A percentile compares a stretch with the other conserved stretches of the same genome.
Evolutionary conservation across 164 flowering plant genomes (phyloP).

Genomic region (Magnolia changhungtana): DNA sequence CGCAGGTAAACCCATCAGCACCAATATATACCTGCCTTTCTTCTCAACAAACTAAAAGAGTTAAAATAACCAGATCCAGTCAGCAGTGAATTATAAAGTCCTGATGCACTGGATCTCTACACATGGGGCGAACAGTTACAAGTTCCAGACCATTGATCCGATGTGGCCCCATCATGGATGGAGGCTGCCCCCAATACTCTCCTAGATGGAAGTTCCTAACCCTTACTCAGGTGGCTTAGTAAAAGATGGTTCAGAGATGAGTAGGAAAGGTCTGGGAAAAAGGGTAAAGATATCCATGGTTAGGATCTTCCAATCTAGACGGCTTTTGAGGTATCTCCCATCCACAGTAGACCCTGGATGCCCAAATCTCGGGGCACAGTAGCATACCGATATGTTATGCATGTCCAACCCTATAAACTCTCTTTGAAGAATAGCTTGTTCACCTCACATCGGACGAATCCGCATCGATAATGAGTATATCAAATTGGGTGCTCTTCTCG

Average conservation of each 20-base stretch:
- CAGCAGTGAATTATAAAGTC: background rate
- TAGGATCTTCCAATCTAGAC: background rate
- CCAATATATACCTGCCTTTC: background rate
- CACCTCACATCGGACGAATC: conserved; percentile 85
- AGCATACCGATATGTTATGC: no score
- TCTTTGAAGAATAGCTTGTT: background rate
- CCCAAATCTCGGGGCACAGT: background rate
- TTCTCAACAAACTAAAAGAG: background rate
- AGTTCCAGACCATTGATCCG: no score
- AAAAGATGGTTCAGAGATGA: no score
- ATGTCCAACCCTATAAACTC: background rate
- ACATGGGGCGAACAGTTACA: no score
- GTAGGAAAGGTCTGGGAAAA: no score
- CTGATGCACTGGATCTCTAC: background rate
- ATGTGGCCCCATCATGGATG: no score
- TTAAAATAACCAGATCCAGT: background rate
- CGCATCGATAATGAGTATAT: conserved; percentile 78
- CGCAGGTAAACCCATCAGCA: background rate
- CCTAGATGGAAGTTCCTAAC: no score
- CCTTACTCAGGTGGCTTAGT: no score
- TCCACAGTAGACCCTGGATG: background rate
- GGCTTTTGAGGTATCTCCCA: background rate
- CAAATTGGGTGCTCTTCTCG: conserved; percentile 29
- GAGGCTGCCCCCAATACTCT: no score
- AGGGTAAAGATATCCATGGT: no score